phyloP scores from a whole-genome alignment of 129 eudicot genomes.

The Rutidosis leptorrhynchoides region DNA sequence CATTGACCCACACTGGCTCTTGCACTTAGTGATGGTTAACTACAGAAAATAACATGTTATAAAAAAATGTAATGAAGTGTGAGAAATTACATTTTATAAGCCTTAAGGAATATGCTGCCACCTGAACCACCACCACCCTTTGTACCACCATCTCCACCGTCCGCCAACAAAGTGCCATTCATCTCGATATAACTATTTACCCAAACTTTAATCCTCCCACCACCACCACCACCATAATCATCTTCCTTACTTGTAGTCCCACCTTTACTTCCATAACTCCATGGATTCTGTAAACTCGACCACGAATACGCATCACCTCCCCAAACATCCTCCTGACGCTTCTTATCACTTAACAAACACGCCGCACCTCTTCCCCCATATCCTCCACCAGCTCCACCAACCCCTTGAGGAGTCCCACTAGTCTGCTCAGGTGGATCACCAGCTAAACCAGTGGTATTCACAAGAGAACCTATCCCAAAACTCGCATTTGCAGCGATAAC shows the following conservation, averaged over 20 bases:
- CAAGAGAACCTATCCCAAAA: conserved; percentile 52
- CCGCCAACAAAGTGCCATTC: conserved; percentile 77
- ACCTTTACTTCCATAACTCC: conserved; percentile 95
- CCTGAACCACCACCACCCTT: conserved; percentile 99
- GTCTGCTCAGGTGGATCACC: conserved; percentile 88
- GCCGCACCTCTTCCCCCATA: conserved; percentile 95
- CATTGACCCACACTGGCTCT: too few species aligned
- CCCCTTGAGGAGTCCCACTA: conserved; percentile 85
- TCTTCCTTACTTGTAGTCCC: conserved; percentile 77
- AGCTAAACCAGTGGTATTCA: conserved; percentile 75
- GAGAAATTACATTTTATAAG: conserved; percentile 69
- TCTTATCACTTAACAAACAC: conserved; percentile 57
- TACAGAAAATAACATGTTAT: not conserved
- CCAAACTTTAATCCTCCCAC: conserved; percentile 63
- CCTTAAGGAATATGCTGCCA: conserved; percentile 81
- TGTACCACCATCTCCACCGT: conserved; percentile 81
- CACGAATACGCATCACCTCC: conserved; percentile 95
- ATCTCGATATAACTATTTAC: conserved; percentile 43
- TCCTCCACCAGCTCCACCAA: conserved; percentile 93
- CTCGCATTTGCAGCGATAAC: conserved; percentile 54
- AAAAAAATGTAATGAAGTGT: not conserved
- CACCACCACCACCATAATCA: conserved; percentile 96
- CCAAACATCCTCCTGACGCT: conserved; percentile 91
- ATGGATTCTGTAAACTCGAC: conserved; percentile 58
- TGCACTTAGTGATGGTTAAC: too few species aligned